Evolutionary conservation across 345 rosid genomes (phyloP).

Genomic region (Populus tremula): DNA sequence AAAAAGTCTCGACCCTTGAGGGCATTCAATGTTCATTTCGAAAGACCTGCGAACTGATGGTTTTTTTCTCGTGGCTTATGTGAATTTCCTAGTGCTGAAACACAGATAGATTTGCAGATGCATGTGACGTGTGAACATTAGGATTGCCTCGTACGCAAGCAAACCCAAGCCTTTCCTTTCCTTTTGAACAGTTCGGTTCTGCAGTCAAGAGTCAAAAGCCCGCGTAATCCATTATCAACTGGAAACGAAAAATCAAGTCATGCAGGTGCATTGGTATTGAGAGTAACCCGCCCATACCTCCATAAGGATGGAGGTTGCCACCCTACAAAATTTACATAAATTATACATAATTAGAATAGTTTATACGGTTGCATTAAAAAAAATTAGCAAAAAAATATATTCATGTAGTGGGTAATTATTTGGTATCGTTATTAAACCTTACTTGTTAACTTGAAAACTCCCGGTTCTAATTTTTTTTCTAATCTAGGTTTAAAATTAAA

Average conservation of each 20-base stretch:
- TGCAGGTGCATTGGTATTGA: neutral
- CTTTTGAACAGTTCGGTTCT: neutral
- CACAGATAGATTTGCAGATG: neutral
- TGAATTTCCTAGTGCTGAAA: neutral
- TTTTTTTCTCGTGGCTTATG: neutral
- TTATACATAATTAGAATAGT: too few relatives aligned
- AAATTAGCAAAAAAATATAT: too few relatives aligned
- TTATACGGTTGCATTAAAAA: too few relatives aligned
- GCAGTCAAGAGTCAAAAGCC: neutral
- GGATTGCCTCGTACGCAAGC: too few relatives aligned
- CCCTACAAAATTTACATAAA: too few relatives aligned
- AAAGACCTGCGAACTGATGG: neutral
- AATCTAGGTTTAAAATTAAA: too few relatives aligned
- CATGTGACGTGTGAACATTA: neutral
- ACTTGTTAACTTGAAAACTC: fast-evolving
- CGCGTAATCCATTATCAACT: neutral
- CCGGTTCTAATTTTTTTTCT: too few relatives aligned
- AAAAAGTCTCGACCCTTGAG: neutral
- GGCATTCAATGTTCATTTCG: neutral
- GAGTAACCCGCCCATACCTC: too few relatives aligned
- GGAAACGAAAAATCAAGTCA: neutral
- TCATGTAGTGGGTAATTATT: too few relatives aligned
- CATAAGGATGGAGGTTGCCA: too few relatives aligned
- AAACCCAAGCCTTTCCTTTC: neutral
- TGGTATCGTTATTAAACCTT: too few relatives aligned